phyloP scores from a whole-genome alignment of 768 basidiomycete species.

The Lactifluus pinguis region DNA sequence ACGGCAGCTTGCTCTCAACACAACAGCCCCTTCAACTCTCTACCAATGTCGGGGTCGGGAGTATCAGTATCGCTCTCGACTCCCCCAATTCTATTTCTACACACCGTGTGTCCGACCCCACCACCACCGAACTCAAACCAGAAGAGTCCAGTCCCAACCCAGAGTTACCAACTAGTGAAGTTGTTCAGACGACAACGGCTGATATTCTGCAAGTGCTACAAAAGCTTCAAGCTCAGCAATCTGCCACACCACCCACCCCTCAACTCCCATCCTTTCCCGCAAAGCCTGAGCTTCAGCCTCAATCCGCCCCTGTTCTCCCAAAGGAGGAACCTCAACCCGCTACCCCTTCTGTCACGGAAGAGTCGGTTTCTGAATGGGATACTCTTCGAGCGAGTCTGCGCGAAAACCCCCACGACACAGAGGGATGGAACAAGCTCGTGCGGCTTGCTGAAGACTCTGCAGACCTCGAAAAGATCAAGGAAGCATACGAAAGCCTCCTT shows the following conservation, averaged over 20 bases:
- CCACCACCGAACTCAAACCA: neutral
- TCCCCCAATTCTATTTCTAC: constrained; percentile 1
- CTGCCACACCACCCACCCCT: constrained; percentile 7
- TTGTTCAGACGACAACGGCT: constrained; percentile 12
- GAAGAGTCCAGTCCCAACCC: constrained; percentile 10
- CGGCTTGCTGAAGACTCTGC: constrained; percentile 66
- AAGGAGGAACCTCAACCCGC: constrained; percentile 19
- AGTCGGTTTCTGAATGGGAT: constrained; percentile 59
- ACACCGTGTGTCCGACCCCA: constrained; percentile 13
- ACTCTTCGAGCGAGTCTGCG: constrained; percentile 48
- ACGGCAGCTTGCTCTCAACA: constrained; percentile 8
- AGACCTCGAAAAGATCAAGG: constrained; percentile 72
- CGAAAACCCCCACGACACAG: constrained; percentile 66
- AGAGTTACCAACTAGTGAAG: constrained; percentile 11
- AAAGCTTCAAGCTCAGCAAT: constrained; percentile 16
- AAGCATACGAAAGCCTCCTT: constrained; percentile 74
- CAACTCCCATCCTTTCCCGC: constrained; percentile 6
- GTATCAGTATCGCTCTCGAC: neutral
- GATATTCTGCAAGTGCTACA: constrained; percentile 16
- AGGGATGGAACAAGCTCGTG: constrained; percentile 70
- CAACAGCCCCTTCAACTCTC: constrained; percentile 13
- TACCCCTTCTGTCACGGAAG: constrained; percentile 7
- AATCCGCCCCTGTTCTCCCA: constrained; percentile 1
- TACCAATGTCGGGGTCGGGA: neutral
- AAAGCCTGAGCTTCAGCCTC: constrained; percentile 1